Evolutionary conservation across 2,329 filamentous ascomycete genomes (phyloP), one percentile per base, ranked within the genome.

Genomic region (Colletotrichum higginsianum): DNA sequence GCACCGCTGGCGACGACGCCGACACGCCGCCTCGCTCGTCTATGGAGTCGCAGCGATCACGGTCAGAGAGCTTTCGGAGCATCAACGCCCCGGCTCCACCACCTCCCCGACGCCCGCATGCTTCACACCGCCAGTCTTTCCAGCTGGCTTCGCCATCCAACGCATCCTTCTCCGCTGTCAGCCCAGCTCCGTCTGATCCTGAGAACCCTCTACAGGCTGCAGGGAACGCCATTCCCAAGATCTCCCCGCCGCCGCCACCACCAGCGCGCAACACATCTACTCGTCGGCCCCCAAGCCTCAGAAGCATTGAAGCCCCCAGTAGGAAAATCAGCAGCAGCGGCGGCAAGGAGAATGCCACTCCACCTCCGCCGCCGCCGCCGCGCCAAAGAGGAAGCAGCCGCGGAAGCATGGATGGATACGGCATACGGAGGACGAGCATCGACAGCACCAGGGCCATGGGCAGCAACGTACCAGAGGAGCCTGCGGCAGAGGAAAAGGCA

Each of bases 71-170:
- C 72, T 75, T 84, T 44, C 85, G 85, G 61, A 81, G 80, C 67
- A 76, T 79, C 21, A 80, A 81, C 65, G 84, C 82, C 0, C 88
- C 87, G 0, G 84, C 86, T 11, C 88, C 89, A 18, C 88, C 89
- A 21, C 88, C 89, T 1, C 87, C 89, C 11, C 83, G 88, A 55
- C 84, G 89, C 40, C 84, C 84, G 8, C 81, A 81, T 42, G 82
- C 83, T 57, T 77, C 74, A 18, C 78, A 81, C n/a, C 82, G 78
- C 47, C 79, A 79, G 23, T 74, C 74, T 13, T 61, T 53, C 35
- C 60, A 53, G 35, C 52, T 67, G 11, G 60, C 67, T 12, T 61
- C 72, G 12, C 61, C 72, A 5, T 66, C 69, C 2, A 44, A 30
- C 26, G 30, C 63, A 2, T 73, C 64, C 13, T 67, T 72, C 23